Conservation (phyloP, 2,329 filamentous ascomycete genomes). For the Aspergillus proliferans region DNA sequence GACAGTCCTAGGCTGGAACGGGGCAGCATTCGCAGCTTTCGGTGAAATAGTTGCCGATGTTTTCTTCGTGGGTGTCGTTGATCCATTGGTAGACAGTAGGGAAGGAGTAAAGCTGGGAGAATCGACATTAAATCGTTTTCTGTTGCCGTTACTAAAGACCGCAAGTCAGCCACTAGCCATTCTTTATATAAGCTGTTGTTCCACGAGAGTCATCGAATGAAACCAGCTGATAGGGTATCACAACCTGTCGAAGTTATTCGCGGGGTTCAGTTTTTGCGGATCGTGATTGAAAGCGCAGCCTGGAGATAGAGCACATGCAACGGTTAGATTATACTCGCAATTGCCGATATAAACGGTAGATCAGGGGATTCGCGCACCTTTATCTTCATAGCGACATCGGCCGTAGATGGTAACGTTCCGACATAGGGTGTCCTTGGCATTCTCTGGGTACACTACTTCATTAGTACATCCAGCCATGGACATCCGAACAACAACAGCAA, state of each 20-base stretch:
- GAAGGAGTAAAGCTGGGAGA: conserved; percentile 89
- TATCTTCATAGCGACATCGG: conserved; percentile 85
- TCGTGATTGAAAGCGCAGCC: conserved; percentile 85
- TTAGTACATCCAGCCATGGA: conserved; percentile 1
- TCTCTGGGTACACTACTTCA: conserved; percentile 46
- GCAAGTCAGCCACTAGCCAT: conserved; percentile 13
- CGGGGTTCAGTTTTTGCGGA: conserved; percentile 53
- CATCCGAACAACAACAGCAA: background rate
- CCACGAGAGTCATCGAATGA: background rate
- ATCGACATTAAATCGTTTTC: conserved; percentile 86
- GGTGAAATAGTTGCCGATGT: conserved; percentile 66
- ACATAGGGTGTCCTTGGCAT: conserved; percentile 80
- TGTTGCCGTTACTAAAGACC: conserved; percentile 17
- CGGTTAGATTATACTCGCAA: conserved; percentile 12
- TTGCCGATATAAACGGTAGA: background rate
- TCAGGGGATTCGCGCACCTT: conserved; percentile 45
- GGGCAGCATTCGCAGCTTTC: conserved; percentile 80
- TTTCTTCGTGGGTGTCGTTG: conserved; percentile 48
- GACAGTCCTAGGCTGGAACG: conserved; percentile 40
- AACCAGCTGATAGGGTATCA: conserved; percentile 5
- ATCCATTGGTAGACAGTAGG: conserved; percentile 32
- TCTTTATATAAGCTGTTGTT: background rate
- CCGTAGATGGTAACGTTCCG: conserved; percentile 91
- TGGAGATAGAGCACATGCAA: conserved; percentile 21
- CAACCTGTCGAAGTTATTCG: conserved; percentile 36